phyloP scores from a whole-genome alignment of 371 early-diverging fungal genomes.

The Catenaria anguillulae region DNA sequence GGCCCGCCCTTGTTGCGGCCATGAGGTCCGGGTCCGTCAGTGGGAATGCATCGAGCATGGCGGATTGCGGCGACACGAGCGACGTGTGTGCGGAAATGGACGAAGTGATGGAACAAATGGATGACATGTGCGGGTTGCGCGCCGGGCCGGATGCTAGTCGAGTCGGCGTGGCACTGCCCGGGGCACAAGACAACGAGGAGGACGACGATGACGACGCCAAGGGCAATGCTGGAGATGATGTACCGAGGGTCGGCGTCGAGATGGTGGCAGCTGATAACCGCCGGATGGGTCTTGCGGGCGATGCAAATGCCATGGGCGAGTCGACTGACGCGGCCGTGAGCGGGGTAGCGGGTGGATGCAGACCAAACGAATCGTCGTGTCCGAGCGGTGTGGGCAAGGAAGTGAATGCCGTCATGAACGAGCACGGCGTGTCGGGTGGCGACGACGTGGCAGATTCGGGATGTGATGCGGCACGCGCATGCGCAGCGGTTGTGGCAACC shows the following conservation, averaged over 20 bases:
- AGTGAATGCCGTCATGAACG: too few species aligned
- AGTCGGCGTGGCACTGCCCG: too few species aligned
- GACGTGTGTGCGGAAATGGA: neutral
- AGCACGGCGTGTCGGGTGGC: too few species aligned
- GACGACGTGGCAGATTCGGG: too few species aligned
- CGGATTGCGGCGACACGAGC: neutral
- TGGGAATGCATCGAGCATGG: neutral
- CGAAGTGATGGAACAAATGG: neutral
- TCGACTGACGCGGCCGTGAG: neutral
- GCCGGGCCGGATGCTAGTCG: too few species aligned
- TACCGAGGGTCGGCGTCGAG: too few species aligned
- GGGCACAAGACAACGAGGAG: neutral
- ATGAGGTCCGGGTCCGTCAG: neutral
- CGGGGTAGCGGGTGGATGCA: neutral
- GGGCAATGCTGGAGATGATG: neutral
- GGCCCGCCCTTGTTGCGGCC: neutral
- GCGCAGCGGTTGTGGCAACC: neutral
- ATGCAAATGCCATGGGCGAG: neutral
- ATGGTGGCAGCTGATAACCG: neutral
- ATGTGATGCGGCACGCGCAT: neutral
- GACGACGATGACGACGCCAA: neutral
- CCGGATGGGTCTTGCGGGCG: neutral
- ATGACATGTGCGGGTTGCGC: neutral
- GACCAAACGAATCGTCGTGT: neutral
- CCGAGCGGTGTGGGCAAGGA: too few species aligned